Percentiles rank a stretch among this genome's conserved stretches.
These are phyloP conservation scores for Sugiyamaella floridensis DNA, from an alignment of 805 yeast species.

Conservation along the genomic window DNA sequence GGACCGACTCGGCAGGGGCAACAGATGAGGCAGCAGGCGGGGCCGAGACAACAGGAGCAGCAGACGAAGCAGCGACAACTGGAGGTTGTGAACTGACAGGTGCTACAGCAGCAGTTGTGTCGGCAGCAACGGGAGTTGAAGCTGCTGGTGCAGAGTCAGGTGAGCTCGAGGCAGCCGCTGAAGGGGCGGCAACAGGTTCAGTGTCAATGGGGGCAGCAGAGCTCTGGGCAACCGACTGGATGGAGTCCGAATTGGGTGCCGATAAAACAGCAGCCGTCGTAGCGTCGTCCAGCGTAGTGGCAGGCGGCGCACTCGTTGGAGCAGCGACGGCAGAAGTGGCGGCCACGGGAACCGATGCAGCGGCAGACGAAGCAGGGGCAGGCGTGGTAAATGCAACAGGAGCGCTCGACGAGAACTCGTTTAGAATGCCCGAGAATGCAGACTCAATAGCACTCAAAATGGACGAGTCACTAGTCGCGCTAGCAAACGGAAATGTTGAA, in stretches of 20 bases:
- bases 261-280: background rate
- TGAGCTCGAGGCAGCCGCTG: background rate
- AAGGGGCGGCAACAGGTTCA: background rate
- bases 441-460: constrained; percentile 17
- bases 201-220: background rate
- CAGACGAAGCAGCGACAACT: constrained; percentile 5
- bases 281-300: background rate
- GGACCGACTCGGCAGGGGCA: background rate
- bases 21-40: background rate
- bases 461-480: constrained; percentile 1
- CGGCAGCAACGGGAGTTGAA: constrained; percentile 2
- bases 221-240: background rate
- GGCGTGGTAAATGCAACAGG: constrained; percentile 13
- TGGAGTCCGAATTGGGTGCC: background rate
- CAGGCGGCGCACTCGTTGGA: background rate
- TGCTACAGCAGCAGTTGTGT: constrained; percentile 6
- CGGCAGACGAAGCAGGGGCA: background rate
- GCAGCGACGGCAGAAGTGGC: constrained; percentile 2
- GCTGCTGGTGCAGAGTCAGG: background rate
- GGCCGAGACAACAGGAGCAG: constrained; percentile 1
- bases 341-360: constrained; percentile 4
- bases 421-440: constrained; percentile 17
- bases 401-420: constrained; percentile 12
- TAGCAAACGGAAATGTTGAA: background rate
- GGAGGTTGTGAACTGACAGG: constrained; percentile 3